Base-by-base conservation (phyloP, 169 alveolate species). In the Plasmodium sp. region DNA sequence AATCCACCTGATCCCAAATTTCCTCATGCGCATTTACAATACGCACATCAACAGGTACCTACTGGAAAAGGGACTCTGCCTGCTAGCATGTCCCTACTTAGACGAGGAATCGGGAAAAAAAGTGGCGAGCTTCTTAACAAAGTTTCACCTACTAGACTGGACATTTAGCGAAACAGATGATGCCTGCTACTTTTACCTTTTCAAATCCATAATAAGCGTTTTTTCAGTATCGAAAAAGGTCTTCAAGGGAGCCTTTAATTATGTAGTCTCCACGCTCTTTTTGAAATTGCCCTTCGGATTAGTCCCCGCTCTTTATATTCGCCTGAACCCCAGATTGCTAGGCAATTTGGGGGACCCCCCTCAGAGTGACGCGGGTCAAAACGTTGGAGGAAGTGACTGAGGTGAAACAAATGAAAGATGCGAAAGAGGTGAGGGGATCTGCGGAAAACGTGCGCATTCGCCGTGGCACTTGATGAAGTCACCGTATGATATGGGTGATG, bases 61-160 rank as follows among this genome's bases (percentile, higher is more conserved):
- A 14, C 33, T 90, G 48, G 51, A 33, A 2, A 80, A 80, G 3
- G 94, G 92, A 18, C 82, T 48, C 12, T 81, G 84, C 39, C 74
- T 90, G 54, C 31, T 90, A 10, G 92, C 92, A 62, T 80, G 94
- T 72, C 94, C 94, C 39, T 90, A 90, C 82, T 81, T 80, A 80
- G 84, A 90, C 54, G 31, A 12, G 45, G 58, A 90, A 81, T 36
- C 80, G 18, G 94, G 94, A 33, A 22, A 58, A 27, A 81, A 36
- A 71, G 91, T 90, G 5, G 88, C 88, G 2, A 83, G 62, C 18
- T 90, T 90, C 83, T 90, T 90, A 51, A 79, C 43, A 18, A 81
- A 90, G 51, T 81, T 90, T 81, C 36, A 81, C 51, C 82, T 90
- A 81, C 31, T 90, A 43, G 94, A 90, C 10, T 90, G 94, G 94